phyloP scores from a whole-genome alignment of 208 protist species.

The Trypanosoma mega region DNA sequence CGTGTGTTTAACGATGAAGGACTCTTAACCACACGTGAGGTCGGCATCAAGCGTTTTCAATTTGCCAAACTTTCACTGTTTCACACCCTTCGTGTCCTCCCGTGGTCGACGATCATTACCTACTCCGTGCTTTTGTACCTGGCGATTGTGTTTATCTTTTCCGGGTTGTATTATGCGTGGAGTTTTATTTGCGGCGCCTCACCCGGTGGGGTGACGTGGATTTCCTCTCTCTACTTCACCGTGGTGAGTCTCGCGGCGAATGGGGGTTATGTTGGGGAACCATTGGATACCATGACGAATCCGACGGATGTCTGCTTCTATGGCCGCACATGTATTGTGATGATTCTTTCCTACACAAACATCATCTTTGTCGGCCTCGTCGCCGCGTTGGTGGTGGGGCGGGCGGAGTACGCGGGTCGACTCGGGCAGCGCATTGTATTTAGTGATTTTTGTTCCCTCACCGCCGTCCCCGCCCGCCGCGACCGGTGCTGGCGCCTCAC shows the following conservation, averaged over 20 bases:
- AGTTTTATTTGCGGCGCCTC: slow-evolving; percentile 47
- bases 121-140: slow-evolving; percentile 71
- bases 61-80: slow-evolving; percentile 72
- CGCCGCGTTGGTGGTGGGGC: slow-evolving; percentile 79
- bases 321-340: slow-evolving; percentile 71
- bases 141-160: slow-evolving; percentile 51
- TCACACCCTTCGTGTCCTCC: slow-evolving; percentile 56
- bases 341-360: slow-evolving; percentile 74
- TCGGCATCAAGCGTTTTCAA: slow-evolving; percentile 64
- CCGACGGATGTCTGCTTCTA: slow-evolving; percentile 62
- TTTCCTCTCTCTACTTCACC: slow-evolving; percentile 74
- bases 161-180: slow-evolving; percentile 59
- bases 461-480: slow-evolving; percentile 34
- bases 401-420: slow-evolving; percentile 66
- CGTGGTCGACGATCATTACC: slow-evolving; percentile 54
- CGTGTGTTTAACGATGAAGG: slow-evolving; percentile 76
- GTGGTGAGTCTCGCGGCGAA: slow-evolving; percentile 84
- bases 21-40: slow-evolving; percentile 47
- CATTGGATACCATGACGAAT: slow-evolving; percentile 53
- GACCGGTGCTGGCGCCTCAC: slow-evolving; percentile 48
- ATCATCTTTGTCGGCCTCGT: slow-evolving; percentile 86
- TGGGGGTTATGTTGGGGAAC: slow-evolving; percentile 83
- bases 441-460: slow-evolving; percentile 75
- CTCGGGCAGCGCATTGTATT: slow-evolving; percentile 78
- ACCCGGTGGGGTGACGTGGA: slow-evolving; percentile 26